Base-by-base conservation (phyloP, 305 asterid species). In the Plantago coronopus region DNA sequence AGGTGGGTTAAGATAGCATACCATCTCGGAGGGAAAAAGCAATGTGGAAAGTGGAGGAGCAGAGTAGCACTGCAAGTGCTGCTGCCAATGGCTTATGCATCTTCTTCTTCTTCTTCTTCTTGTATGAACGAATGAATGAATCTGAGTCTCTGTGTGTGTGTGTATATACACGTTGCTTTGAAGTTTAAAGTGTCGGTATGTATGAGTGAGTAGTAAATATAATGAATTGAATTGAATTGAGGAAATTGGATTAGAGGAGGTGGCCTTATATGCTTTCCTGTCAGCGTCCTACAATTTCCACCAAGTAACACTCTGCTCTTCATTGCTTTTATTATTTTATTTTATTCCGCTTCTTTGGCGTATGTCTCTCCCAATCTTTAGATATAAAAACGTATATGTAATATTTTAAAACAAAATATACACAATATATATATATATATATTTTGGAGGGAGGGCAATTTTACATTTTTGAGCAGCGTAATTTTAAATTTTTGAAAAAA, bases 21-120 rank as follows among this genome's bases (percentile, higher is more conserved):
- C 91, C 91, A 9, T 81, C 91, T 2, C 25, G 43, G 23, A 62
- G n/a, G 54, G 91, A 81, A 7, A 68, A 71, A 20, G 69, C 73
- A 17, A 74, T 31, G 19, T 64, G 64, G 60, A 71, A 63, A 58
- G 34, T 27, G 34, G 72, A 63, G 34, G 80, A 66, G 34, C 58
- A 71, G 7, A 81, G 66, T 61, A 81, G 61, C 69, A 75, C 51
- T 29, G 71, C 17, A 15, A 47, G 48, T 43, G 69, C 43, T 34
- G 70, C 61, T 68, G 17, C 0, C 34, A 27, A 27, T 27, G 7
- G 34, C 7, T 27, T 61, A 17, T 21, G 34, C 18, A 16, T 43
- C 27, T 42, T 67, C 66, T 72, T 71, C 75, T 70, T 50, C 29
- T 13, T 55, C 20, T n/a, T 16, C 42, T 18, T 55, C 44, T 38